Evolutionary conservation across 805 yeast species (phyloP), one percentile per base, ranked within the genome.

Genomic region (Cyberlindnera lachancei): DNA sequence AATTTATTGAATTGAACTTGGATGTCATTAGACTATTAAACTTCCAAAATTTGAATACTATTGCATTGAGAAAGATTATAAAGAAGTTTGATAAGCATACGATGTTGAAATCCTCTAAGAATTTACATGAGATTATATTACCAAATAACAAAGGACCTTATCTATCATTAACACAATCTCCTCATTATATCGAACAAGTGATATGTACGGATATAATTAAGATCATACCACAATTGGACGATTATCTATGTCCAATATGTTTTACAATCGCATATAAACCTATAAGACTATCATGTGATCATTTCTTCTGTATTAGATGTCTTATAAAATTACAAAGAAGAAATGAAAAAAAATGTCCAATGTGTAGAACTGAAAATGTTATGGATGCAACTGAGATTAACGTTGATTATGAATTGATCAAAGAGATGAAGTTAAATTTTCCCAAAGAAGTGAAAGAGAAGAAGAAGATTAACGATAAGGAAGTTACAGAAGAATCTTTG

Each of bases 21-120:
- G 70, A 70, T 35, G 53, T 81, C 15, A 48, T 81, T 26, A 71
- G 72, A 45, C 66, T 73, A 9, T 61, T 75, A 19, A 70, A 73
- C 40, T 81, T 74, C 48, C 81, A 77, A 45, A 59, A 69, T 7
- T 63, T 80, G 37, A 81, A 81, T 53, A 60, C 69, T 21, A 64
- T 72, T 25, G 90, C 90, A 0, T 66, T 79, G 24, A 57, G 68
- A 13, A 81, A 81, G 52, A 81, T 81, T 38, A 60, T 80, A 48
- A 80, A 81, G 50, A 81, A 81, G 49, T 81, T 82, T 45, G 87
- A 82, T 44, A 81, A 81, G 50, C 79, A 73, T 45, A 81, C 90
- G 1, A 57, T 72, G 6, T 55, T 80, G 18, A 63, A 66, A 19
- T 61, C 76, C 1, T 62, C 68, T 5, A 47, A 57, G 27, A 31